phyloP scores from a whole-genome alignment of 2,329 filamentous ascomycete species.

The Aspergillus uvarum region DNA sequence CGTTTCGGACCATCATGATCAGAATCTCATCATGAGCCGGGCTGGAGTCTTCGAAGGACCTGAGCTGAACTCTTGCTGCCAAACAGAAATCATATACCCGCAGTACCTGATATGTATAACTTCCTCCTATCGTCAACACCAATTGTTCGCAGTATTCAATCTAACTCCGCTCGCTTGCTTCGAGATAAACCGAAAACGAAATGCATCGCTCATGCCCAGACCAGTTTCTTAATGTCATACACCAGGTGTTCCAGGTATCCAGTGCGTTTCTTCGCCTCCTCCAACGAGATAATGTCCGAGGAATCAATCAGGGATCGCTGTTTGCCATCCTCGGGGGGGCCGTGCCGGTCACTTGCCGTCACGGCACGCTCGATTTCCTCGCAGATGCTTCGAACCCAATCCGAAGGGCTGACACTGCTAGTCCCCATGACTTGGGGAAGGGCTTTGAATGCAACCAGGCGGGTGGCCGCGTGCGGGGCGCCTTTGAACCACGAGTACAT shows the following conservation, averaged over 20 bases:
- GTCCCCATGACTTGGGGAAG: constrained; percentile 29
- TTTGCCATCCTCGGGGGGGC: constrained; percentile 25
- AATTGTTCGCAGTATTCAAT: not conserved
- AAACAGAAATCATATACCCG: not conserved
- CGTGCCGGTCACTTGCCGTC: constrained; percentile 46
- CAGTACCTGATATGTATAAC: not conserved
- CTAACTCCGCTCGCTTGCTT: not conserved
- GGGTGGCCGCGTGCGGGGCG: constrained; percentile 29
- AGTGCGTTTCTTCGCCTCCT: constrained; percentile 83
- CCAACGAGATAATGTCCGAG: constrained; percentile 75
- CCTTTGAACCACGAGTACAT: constrained; percentile 44
- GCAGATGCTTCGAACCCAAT: constrained; percentile 64
- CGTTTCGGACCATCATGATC: too few relatives aligned
- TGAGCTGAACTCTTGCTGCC: not conserved
- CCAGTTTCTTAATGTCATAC: constrained; percentile 88
- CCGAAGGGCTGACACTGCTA: constrained; percentile 46
- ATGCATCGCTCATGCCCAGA: constrained; percentile 63
- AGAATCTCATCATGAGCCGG: too few relatives aligned
- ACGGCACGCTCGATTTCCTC: constrained; percentile 73
- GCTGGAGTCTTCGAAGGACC: too few relatives aligned
- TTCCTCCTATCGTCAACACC: not conserved
- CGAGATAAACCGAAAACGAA: not conserved
- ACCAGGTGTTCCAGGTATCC: constrained; percentile 82
- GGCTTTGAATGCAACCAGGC: constrained; percentile 46
- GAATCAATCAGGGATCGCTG: constrained; percentile 49